Base-by-base conservation (phyloP, 2,329 filamentous ascomycete species). In the Rhynchosporium agropyri region DNA sequence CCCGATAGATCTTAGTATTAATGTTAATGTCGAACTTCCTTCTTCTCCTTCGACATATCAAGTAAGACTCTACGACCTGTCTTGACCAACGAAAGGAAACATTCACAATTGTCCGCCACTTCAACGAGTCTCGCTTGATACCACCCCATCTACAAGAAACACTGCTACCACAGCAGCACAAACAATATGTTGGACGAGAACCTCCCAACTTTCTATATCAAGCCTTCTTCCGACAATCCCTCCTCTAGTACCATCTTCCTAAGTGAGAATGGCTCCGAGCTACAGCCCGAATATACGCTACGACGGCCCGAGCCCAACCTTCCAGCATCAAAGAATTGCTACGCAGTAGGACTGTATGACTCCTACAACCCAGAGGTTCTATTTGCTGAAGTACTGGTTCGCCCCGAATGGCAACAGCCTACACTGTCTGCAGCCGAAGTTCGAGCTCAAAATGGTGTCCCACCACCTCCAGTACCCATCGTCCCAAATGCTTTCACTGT, bases 121-220 rank as follows among this genome's bases (percentile, higher is more conserved):
- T 58, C 54, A 55, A 31, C 33, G 48, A 40, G 31, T 36, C 45
- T 59, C 55, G 45, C 58, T 33, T 65, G 48, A 63, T n/a, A 57
- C 1, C 33, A 36, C 9, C 33, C 9, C 38, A 62, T 48, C 56
- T 40, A 3, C 36, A 36, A 10, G 40, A 45, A 40, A 29, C 42
- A 51, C 60, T 65, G 65, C 67, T 66, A 62, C 48, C 54, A 36
- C 58, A 59, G 65, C 66, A 67, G 58, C 62, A 33, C 50, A 58
- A 56, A n/a, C 58, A 69, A 56, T 28, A 97, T 97, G 92, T 84
- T 96, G 72, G 92, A 97, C 86, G 91, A 96, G 76, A 96, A 93
- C 76, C 85, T 97, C n/a, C 93, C 93, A 61, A 92, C 83, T 50
- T 88, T 86, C 73, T 82, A 79, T 70, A 82, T 83, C 74, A 81